Evolutionary conservation across 2,329 filamentous ascomycete species (phyloP), one percentile per base, ranked within the genome.

Genomic region (Domatiomyces catenatus): DNA sequence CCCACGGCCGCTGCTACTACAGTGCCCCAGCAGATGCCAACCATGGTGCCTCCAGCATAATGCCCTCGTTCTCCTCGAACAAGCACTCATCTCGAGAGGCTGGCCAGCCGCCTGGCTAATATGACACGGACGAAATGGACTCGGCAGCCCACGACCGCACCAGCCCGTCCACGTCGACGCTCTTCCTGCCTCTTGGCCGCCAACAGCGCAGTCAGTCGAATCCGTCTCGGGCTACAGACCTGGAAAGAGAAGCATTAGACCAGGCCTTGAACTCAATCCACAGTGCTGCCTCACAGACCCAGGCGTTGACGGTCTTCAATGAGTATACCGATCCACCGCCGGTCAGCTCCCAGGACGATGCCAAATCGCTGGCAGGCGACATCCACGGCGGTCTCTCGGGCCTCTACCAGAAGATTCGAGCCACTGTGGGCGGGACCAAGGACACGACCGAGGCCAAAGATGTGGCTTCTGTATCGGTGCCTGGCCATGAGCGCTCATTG

Each of bases 271-370:
- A 94, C 67, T 82, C 86, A 60, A 94, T 95, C 58, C 90, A 95
- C 66, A 87, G 75, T 48, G 81, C 85, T 5, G 88, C 89, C n/a
- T 93, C 85, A 62, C 84, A 86, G 63, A 85, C 85, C 32, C 84
- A 84, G 55, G 79, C 81, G 32, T 74, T 96, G 46, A 96, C 90
- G 2, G 93, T 88, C 7, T 96, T 96, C 68, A 93, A 93, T 67
- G 89, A 95, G 62, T 89, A 94, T 61, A 85, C 84, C 5, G 65
- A 62, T 49, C 70, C 69, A 0, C 76, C 83, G 1, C 81, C 82
- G 4, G 81, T 84, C 0, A 70, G 74, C 2, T 69, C 77, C 1
- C 71, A 75, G 1, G 68, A 73, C 20, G 87, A 94, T 59, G 79
- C 73, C 52, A 87, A 86, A 63, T 77, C 77, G 7, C 71, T 86